Percentiles rank a stretch among this genome's conserved stretches.
phyloP scores from a whole-genome alignment of 257 asterid species.

The Nicotiana tomentosiformis region DNA sequence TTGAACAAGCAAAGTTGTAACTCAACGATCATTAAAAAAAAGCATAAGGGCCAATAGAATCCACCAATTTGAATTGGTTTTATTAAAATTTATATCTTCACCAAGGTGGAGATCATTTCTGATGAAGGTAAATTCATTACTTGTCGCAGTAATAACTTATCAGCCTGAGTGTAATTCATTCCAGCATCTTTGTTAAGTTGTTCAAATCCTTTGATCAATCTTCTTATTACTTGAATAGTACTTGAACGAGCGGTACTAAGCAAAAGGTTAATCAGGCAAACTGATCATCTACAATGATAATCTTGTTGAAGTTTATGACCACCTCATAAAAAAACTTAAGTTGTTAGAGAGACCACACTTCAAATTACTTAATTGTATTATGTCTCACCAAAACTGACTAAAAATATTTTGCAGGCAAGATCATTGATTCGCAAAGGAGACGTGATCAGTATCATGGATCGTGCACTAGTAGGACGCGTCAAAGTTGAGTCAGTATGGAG shows the following conservation, averaged over 20 bases:
- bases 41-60: background rate
- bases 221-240: too few relatives aligned
- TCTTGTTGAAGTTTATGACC: background rate
- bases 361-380: background rate
- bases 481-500: slow-evolving; percentile 88
- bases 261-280: too few relatives aligned
- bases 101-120: background rate
- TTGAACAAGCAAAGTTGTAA: background rate
- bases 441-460: slow-evolving; percentile 76
- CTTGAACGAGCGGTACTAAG: too few relatives aligned
- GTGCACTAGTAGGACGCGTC: slow-evolving; percentile 47
- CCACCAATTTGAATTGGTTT: background rate
- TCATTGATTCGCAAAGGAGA: slow-evolving; percentile 89
- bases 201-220: too few relatives aligned
- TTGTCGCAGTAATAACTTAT: too few relatives aligned
- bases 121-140: too few relatives aligned
- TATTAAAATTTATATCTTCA: too few relatives aligned
- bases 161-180: too few relatives aligned
- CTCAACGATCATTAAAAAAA: background rate
- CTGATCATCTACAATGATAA: background rate
- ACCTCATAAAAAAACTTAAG: background rate
- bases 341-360: background rate
- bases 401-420: slow-evolving; percentile 52
- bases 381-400: background rate
- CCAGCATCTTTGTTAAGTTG: too few relatives aligned